These are phyloP conservation scores for Phtheirospermum japonicum DNA, from an alignment of 257 asterid genomes.

Conservation along the genomic window DNA sequence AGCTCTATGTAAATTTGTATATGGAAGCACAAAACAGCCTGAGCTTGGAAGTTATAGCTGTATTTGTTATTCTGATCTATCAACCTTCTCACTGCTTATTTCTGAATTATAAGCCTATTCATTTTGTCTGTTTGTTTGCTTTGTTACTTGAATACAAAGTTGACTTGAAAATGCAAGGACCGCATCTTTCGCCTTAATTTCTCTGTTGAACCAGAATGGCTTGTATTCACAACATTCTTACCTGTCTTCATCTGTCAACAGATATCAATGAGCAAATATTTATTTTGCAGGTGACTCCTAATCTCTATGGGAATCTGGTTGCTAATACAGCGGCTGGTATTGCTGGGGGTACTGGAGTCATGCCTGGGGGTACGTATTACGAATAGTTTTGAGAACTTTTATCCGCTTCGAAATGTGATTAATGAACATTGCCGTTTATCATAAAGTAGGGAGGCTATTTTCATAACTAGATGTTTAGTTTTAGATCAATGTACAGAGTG, in stretches of 20 bases:
- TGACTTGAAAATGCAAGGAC: not conserved
- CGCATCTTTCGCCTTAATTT: not conserved
- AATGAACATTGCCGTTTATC: constrained; percentile 3
- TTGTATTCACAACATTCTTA: not conserved
- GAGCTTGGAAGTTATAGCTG: not conserved
- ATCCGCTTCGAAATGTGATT: not conserved
- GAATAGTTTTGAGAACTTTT: constrained; percentile 17
- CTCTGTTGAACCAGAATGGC: not conserved
- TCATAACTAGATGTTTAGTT: not conserved
- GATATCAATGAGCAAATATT: constrained; percentile 7
- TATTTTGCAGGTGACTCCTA: constrained; percentile 81
- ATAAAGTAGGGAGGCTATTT: not conserved
- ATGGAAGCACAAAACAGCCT: constrained; percentile 6
- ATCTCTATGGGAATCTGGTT: constrained; percentile 90
- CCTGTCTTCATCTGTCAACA: constrained; percentile 1
- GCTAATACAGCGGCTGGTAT: constrained; percentile 97
- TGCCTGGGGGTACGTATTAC: constrained; percentile 77
- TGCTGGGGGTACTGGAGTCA: constrained; percentile 99
- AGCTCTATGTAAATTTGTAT: constrained; percentile 2
- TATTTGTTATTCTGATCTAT: not conserved
- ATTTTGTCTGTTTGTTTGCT: not conserved
- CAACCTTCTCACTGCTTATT: not conserved
- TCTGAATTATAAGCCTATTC: not conserved
- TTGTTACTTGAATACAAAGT: constrained; percentile 10
- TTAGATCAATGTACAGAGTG: no score